Evolutionary conservation across 345 rosid species (phyloP).

Genomic region (Eucalyptus sp.): DNA sequence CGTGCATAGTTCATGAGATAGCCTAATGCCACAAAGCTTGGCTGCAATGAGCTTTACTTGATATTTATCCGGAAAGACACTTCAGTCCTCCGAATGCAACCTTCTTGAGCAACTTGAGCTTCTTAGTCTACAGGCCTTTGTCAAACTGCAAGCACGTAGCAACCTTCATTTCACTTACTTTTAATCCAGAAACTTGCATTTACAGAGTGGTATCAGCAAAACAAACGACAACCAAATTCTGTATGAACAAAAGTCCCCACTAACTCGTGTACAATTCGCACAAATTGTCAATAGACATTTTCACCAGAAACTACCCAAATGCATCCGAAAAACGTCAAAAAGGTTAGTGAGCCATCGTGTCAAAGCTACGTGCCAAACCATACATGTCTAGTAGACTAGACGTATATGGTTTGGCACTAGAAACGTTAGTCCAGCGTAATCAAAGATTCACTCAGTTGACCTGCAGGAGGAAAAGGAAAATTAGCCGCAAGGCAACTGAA

Average conservation of each 20-base stretch:
- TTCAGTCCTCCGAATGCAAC: neutral
- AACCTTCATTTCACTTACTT: neutral
- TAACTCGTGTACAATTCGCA: neutral
- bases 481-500: neutral
- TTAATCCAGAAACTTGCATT: neutral
- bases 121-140: neutral
- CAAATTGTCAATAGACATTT: neutral
- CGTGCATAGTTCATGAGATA: neutral
- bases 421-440: neutral
- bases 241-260: neutral
- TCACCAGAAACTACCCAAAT: neutral
- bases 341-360: fast-evolving
- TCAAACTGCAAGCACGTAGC: neutral
- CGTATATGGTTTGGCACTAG: too few relatives aligned
- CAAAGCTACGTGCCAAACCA: neutral
- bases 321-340: neutral
- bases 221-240: neutral
- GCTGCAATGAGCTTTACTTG: neutral
- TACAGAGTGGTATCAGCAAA: neutral
- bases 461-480: neutral
- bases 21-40: neutral
- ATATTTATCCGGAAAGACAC: neutral
- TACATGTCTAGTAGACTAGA: neutral
- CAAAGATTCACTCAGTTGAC: conserved; percentile 24
- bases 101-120: neutral